A percentile compares a stretch with the other conserved stretches of the same genome.
These are phyloP conservation scores for Mrakia blollopis DNA, from an alignment of 768 basidiomycete genomes.

Conservation along the genomic window DNA sequence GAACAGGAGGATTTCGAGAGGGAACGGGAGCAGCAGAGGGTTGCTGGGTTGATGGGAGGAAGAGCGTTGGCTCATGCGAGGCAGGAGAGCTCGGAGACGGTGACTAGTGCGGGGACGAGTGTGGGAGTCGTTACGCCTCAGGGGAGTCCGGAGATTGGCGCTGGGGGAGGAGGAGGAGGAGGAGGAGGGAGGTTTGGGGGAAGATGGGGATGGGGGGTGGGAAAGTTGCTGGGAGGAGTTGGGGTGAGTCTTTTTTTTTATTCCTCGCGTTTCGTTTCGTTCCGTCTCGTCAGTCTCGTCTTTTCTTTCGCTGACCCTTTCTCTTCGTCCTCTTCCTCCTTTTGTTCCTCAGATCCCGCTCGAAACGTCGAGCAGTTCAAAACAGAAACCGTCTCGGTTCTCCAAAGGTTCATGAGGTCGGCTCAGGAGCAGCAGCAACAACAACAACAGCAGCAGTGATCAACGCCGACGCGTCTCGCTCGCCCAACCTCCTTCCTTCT, in stretches of 20 bases:
- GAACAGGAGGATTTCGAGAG: constrained; percentile 7
- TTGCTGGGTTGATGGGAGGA: neutral
- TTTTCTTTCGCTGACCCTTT: too few relatives aligned
- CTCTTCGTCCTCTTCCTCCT: neutral
- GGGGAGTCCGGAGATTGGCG: neutral
- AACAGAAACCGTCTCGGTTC: constrained; percentile 1
- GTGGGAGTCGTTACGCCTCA: neutral
- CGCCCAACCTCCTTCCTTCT: neutral
- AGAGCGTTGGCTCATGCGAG: neutral
- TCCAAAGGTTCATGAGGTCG: constrained; percentile 8
- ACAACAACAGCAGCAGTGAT: neutral
- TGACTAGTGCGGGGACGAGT: neutral
- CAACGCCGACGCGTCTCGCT: neutral
- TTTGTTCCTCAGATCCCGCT: neutral
- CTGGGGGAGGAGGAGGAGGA: neutral
- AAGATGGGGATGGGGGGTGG: neutral
- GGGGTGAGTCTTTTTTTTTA: constrained; percentile 8
- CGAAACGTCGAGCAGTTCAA: constrained; percentile 20
- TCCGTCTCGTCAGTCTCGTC: neutral
- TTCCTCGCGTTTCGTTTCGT: neutral
- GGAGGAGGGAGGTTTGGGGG: neutral
- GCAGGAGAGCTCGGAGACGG: neutral
- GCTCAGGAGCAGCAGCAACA: neutral
- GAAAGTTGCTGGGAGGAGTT: neutral
- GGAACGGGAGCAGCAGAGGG: neutral